phyloP scores from a whole-genome alignment of 805 yeast species.

The Helenozyma rhizophorensis region DNA sequence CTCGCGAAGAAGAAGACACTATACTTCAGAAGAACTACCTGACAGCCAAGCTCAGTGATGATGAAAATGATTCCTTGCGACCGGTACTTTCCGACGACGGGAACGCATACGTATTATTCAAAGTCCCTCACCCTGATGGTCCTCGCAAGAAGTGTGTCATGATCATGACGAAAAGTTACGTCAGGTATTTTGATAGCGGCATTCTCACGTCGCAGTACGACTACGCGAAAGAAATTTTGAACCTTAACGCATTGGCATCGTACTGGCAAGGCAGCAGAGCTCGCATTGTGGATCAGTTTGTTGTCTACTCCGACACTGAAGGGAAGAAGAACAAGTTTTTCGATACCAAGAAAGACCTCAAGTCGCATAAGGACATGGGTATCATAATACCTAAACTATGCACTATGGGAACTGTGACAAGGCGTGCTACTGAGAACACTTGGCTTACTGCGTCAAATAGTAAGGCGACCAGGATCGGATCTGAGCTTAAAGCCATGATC shows the following conservation, averaged over 20 bases:
- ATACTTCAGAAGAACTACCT: slow-evolving; percentile 38
- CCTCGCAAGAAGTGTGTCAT: slow-evolving; percentile 66
- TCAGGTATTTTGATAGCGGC: slow-evolving; percentile 69
- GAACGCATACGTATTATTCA: slow-evolving; percentile 43
- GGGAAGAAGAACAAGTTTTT: slow-evolving; percentile 22
- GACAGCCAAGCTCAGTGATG: slow-evolving; percentile 24
- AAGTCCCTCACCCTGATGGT: slow-evolving; percentile 88
- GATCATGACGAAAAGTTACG: slow-evolving; percentile 72
- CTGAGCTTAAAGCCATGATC: slow-evolving; percentile 85
- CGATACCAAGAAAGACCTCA: slow-evolving; percentile 19
- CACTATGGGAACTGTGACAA: slow-evolving; percentile 94
- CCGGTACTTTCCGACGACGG: slow-evolving; percentile 22
- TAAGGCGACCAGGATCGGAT: slow-evolving; percentile 78
- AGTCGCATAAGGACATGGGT: slow-evolving; percentile 42
- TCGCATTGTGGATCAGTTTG: slow-evolving; percentile 80
- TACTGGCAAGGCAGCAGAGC: slow-evolving; percentile 93
- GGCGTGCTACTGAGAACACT: slow-evolving; percentile 94
- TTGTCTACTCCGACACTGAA: slow-evolving; percentile 47
- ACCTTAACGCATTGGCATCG: slow-evolving; percentile 73
- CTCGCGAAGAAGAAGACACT: slow-evolving; percentile 28
- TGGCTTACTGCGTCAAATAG: slow-evolving; percentile 98
- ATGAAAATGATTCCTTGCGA: slow-evolving; percentile 21
- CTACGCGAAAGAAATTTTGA: slow-evolving; percentile 71
- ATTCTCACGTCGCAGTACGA: slow-evolving; percentile 65
- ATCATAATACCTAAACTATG: slow-evolving; percentile 79